Evolutionary conservation across 129 eudicot genomes (phyloP).

Genomic region (Smallanthus sonchifolius): DNA sequence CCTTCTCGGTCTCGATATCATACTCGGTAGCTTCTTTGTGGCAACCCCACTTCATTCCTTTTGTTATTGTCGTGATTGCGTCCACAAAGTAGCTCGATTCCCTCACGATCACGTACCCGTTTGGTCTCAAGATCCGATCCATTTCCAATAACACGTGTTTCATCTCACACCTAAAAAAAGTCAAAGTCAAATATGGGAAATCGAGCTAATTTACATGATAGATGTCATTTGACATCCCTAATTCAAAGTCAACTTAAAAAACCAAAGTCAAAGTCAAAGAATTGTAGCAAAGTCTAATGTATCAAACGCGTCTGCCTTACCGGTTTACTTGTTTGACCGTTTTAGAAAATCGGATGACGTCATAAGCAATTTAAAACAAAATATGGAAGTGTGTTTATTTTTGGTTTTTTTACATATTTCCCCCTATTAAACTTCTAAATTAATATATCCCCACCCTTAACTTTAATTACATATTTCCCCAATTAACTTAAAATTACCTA

Average conservation of each 20-base stretch:
- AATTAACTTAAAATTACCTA: no score
- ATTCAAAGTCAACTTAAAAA: not conserved
- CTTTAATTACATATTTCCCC: no score
- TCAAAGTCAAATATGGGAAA: not conserved
- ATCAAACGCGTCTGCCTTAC: no score
- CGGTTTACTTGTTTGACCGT: no score
- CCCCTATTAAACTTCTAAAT: no score
- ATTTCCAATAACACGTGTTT: slow-evolving; percentile 82
- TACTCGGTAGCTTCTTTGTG: slow-evolving; percentile 81
- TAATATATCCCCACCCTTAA: no score
- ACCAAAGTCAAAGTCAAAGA: no score
- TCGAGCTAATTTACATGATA: not conserved
- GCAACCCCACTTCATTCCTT: slow-evolving; percentile 91
- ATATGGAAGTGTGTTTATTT: no score
- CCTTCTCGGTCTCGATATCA: slow-evolving; percentile 63
- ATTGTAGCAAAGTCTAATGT: no score
- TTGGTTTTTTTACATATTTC: no score
- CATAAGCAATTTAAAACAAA: no score
- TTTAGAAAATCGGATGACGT: no score
- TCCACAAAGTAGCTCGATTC: slow-evolving; percentile 74
- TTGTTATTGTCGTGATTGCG: slow-evolving; percentile 56
- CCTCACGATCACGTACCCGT: slow-evolving; percentile 80
- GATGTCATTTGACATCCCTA: not conserved
- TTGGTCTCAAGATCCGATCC: slow-evolving; percentile 89
- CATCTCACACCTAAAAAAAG: slow-evolving; percentile 73